Evolutionary conservation across 129 eudicot genomes (phyloP).

Genomic region (Heracleum sosnowskyi): DNA sequence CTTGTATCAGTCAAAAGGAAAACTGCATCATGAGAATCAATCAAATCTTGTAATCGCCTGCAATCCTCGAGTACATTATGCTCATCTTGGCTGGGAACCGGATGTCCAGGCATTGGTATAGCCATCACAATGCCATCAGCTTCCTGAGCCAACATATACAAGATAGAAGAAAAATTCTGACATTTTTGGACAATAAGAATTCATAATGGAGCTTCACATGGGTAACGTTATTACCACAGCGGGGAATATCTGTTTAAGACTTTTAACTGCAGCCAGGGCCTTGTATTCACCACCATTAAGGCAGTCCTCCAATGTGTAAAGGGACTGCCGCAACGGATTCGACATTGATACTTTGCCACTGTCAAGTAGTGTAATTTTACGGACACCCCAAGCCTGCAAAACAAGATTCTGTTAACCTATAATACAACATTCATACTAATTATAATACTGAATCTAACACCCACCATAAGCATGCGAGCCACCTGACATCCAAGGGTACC

Average conservation of each 20-base stretch:
- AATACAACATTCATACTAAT: neutral
- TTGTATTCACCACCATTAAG: conserved; percentile 76
- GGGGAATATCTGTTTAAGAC: conserved; percentile 61
- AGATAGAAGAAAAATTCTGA: neutral
- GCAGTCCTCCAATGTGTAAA: conserved; percentile 75
- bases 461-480: conserved; percentile 95
- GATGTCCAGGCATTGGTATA: conserved; percentile 99
- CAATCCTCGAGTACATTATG: conserved; percentile 62
- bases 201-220: neutral
- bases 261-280: conserved; percentile 67
- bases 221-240: conserved; percentile 52
- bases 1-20: conserved; percentile 88
- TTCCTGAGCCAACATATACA: conserved; percentile 43
- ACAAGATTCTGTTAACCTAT: neutral
- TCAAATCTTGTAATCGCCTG: conserved; percentile 50
- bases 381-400: conserved; percentile 90
- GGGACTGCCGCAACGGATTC: conserved; percentile 86
- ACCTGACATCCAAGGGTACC: conserved; percentile 99
- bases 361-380: conserved; percentile 83
- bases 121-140: conserved; percentile 85
- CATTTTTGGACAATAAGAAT: neutral
- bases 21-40: conserved; percentile 77
- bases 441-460: conserved; percentile 14
- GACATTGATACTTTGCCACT: conserved; percentile 94
- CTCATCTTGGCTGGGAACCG: conserved; percentile 64